phyloP scores from a whole-genome alignment of 768 basidiomycete species.

The Tulasnella sp. region DNA sequence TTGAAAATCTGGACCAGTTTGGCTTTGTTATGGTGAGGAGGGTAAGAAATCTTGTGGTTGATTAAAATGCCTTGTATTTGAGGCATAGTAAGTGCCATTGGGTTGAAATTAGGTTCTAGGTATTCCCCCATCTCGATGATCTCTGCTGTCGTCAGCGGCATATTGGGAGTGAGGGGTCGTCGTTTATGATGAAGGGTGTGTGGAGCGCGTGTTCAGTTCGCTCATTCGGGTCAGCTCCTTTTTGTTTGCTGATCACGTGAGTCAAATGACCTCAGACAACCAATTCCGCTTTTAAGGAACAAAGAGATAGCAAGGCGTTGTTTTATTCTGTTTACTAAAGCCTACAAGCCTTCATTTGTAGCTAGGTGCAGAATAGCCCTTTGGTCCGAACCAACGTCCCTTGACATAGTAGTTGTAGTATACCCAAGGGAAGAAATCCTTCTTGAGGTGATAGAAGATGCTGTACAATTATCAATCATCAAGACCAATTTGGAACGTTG shows the following conservation, averaged over 20 bases:
- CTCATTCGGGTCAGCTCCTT: too few relatives aligned
- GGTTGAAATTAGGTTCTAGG: constrained; percentile 65
- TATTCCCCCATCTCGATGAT: constrained; percentile 64
- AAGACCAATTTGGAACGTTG: not conserved
- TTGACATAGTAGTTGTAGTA: constrained; percentile 59
- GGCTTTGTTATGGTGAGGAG: constrained; percentile 61
- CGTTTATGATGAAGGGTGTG: too few relatives aligned
- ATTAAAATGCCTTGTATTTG: constrained; percentile 66
- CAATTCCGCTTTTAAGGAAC: not conserved
- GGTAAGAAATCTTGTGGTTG: constrained; percentile 63
- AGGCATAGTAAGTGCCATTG: constrained; percentile 58
- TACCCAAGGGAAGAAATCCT: constrained; percentile 58
- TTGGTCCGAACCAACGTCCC: constrained; percentile 38
- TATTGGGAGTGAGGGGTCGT: not conserved
- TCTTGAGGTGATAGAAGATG: constrained; percentile 80
- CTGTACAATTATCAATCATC: constrained; percentile 27
- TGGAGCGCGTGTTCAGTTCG: too few relatives aligned
- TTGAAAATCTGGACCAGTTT: constrained; percentile 69
- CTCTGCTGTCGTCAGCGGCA: constrained; percentile 46
- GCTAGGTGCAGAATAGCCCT: constrained; percentile 31
- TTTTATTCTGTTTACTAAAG: constrained; percentile 11
- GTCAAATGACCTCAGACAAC: not conserved
- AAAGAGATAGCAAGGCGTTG: not conserved
- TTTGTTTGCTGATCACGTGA: too few relatives aligned
- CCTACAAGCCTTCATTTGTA: too few relatives aligned